Percentiles rank a stretch among this genome's conserved stretches.
phyloP scores from a whole-genome alignment of 2,329 filamentous ascomycete species.

The Trichothecium roseum region DNA sequence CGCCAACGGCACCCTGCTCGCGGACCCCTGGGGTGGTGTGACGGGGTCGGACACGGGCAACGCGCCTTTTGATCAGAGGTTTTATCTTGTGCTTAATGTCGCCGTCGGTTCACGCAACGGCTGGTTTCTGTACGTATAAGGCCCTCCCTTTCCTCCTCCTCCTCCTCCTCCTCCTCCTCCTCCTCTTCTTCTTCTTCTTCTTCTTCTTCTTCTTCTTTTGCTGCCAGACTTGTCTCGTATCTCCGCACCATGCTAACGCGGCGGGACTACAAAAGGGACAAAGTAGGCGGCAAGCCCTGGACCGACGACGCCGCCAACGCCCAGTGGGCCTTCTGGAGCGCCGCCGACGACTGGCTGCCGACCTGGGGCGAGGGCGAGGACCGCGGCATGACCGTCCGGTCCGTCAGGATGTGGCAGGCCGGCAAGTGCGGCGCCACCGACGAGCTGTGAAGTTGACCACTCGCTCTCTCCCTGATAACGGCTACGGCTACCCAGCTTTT shows the following conservation, averaged over 20 bases:
- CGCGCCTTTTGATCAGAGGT: constrained; percentile 40
- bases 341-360: constrained; percentile 28
- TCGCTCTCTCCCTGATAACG: neutral
- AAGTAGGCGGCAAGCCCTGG: constrained; percentile 34
- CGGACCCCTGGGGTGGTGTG: constrained; percentile 32
- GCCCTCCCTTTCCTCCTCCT: neutral
- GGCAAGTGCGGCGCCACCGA: neutral
- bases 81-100: constrained; percentile 41
- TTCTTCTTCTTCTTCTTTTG: no score
- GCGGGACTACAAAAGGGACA: no score
- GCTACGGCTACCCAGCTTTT: neutral
- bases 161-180: neutral
- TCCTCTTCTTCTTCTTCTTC: neutral
- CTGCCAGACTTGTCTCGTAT: no score
- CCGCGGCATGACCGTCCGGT: constrained; percentile 33
- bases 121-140: constrained; percentile 31
- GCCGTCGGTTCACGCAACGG: constrained; percentile 38
- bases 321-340: constrained; percentile 30
- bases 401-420: constrained; percentile 35
- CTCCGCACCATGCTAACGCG: no score
- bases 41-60: constrained; percentile 24
- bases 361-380: constrained; percentile 33
- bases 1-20: constrained; percentile 26
- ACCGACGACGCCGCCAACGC: constrained; percentile 27
- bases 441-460: neutral